phyloP scores from a whole-genome alignment of 2,329 filamentous ascomycete genomes.

The Tolypocladium inflatum region DNA sequence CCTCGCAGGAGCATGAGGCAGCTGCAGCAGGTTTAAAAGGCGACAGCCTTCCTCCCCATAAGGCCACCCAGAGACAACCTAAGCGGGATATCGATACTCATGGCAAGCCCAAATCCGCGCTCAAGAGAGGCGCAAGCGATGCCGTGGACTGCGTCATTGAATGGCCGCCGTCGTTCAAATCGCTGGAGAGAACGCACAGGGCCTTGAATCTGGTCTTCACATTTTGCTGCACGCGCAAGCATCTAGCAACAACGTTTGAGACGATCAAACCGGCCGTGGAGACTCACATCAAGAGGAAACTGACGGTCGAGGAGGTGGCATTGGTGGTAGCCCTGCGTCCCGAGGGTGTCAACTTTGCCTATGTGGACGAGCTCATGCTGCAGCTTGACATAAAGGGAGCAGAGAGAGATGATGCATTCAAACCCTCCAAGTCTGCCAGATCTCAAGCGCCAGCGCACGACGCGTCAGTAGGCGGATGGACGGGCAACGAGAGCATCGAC shows the following conservation, averaged over 20 bases:
- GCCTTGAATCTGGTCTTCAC: constrained; percentile 91
- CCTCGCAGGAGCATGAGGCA: background rate
- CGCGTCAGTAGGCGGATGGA: constrained; percentile 46
- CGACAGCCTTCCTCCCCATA: background rate
- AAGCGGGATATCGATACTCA: background rate
- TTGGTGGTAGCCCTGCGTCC: constrained; percentile 72
- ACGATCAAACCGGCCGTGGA: constrained; percentile 81
- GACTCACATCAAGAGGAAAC: constrained; percentile 61
- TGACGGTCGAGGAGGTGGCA: constrained; percentile 72
- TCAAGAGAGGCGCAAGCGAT: constrained; percentile 11
- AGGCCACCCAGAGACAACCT: background rate
- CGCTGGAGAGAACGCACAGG: constrained; percentile 65
- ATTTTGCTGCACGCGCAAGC: constrained; percentile 87
- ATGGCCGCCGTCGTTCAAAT: constrained; percentile 70
- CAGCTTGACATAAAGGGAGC: constrained; percentile 69
- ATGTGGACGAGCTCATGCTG: constrained; percentile 76
- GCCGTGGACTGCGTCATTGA: constrained; percentile 24
- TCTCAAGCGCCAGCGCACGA: constrained; percentile 42
- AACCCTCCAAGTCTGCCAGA: constrained; percentile 33
- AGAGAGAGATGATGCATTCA: constrained; percentile 55
- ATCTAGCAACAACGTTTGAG: constrained; percentile 84
- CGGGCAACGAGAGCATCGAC: constrained; percentile 35
- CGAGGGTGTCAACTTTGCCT: constrained; percentile 69
- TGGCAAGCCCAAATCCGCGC: constrained; percentile 1
- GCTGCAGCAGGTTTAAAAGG: background rate